phyloP scores from a whole-genome alignment of 2,329 filamentous ascomycete genomes.

The Stylonectria norvegica region DNA sequence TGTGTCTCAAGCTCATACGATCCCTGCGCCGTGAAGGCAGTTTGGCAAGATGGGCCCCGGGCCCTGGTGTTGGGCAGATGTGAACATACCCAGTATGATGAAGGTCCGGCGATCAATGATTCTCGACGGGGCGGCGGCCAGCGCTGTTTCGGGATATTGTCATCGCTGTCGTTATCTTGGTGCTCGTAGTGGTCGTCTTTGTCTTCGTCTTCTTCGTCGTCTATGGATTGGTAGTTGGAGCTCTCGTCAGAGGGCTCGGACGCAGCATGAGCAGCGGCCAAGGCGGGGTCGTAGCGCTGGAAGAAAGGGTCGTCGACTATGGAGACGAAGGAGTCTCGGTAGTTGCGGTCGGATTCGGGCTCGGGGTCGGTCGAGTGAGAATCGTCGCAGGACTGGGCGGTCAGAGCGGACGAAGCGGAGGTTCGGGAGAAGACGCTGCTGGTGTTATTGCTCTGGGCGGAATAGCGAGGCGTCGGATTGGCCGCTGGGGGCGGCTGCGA shows the following conservation, averaged over 20 bases:
- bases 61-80: conserved; percentile 20
- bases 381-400: conserved; percentile 1
- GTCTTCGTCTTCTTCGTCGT: conserved; percentile 35
- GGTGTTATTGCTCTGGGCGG: conserved; percentile 17
- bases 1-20: conserved; percentile 14
- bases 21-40: conserved; percentile 22
- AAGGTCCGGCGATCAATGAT: conserved; percentile 42
- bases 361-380: conserved; percentile 11
- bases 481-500: conserved; percentile 12
- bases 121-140: conserved; percentile 49
- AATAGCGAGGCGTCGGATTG: conserved; percentile 22
- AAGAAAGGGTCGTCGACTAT: conserved; percentile 57
- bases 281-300: conserved; percentile 40
- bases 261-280: conserved; percentile 24
- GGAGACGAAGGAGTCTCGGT: conserved; percentile 49
- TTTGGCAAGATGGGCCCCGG: conserved; percentile 18
- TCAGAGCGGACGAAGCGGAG: background rate
- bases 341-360: conserved; percentile 23
- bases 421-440: conserved; percentile 11
- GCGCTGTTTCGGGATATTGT: conserved; percentile 29
- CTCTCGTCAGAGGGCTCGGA: conserved; percentile 25
- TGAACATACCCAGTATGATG: conserved; percentile 37
- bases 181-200: conserved; percentile 26
- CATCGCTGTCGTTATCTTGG: conserved; percentile 23
- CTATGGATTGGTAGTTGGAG: conserved; percentile 27